Base-by-base conservation (phyloP, 352 stramenopile genomes). In the Globisporangium irregulare region DNA sequence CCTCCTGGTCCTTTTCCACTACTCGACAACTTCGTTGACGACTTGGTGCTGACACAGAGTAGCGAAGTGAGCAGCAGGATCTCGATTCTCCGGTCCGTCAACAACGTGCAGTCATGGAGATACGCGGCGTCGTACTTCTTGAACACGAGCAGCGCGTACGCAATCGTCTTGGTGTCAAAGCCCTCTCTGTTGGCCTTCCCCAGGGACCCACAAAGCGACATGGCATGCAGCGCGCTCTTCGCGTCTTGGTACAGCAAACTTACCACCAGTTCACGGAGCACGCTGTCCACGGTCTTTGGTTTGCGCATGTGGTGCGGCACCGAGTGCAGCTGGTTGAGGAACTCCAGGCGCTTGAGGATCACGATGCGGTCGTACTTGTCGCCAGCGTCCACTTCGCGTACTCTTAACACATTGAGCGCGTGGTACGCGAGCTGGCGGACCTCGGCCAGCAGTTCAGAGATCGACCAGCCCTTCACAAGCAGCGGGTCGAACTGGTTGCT, bases 401-500 rank as follows among this genome's bases (percentile, higher is more conserved):
- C 81, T 7, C 67, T 69, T 2, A 68, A 38, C 1, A 78, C 72
- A 63, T 80, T 71, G 48, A 93, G 65, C 15, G 77, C 81, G 43
- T 82, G 74, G 50, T 93, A 93, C 7, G 75, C 65, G 20, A 93
- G 59, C n/a, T 68, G 43, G 6, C 84, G 75, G 12, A 77, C 65
- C 1, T 81, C 73, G 25, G 70, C 68, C 27, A 89, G 68, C 1
- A 93, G 29, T 18, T 68, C 65, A 36, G 78, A 48, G 29, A 89
- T 68, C 0, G 75, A 85, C 34, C 78, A 80, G 4, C 69, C 74
- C 38, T 74, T 62, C 3, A 79, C 62, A 1, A 70, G 41, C 38
- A 94, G 63, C 0, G 79, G 71, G 48, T 91, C 85, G 50, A 92
- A 92, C 41, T 77, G 76, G 36, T 84, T 77, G 68, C 71, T 87